Base-by-base conservation (phyloP, 176 grass and related monocot species). In the Eleusine indica region DNA sequence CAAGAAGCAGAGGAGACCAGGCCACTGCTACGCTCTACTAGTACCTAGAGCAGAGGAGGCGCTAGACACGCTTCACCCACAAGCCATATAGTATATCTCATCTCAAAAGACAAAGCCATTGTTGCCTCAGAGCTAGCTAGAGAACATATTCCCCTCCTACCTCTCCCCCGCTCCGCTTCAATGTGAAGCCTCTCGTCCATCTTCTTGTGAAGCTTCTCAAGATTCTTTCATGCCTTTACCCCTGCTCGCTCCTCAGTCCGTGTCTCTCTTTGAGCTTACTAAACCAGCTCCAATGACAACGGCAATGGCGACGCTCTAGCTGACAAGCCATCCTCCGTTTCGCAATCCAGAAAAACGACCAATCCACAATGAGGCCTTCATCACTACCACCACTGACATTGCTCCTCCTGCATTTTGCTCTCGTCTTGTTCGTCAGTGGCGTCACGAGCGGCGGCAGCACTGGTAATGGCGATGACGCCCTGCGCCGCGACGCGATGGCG, bases 191-290 rank as follows among this genome's bases (percentile, higher is more conserved):
- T 84, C 66, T 38, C 21, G 71, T 57, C 82, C 83, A 94, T 76
- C 85, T 86, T 81, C 87, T 60, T 81, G 74, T 95, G 96, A 93
- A 93, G 85, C 86, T 95, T 98, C 91, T 69, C 89, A 89, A 94
- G 84, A 95, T 96, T 92, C 91, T 88, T 68, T 8, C 80, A 10
- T 58, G 53, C 91, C 79, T 86, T 92, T 84, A 60, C 61, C 66
- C 32, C 29, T 19, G n/a, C 49, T 17, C 49, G 16, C 40, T 66
- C 35, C 15, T 18, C 67, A 11, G 60, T 28, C 61, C 38, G 14
- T 13, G 29, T 74, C 71, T 53, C 42, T n/a, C 62, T 49, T 32
- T 4, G 22, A 82, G 1, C 71, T 81, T 64, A 72, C 57, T 58
- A 18, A 79, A 49, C 29, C 40, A 64, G 25, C 80, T 70, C 70